phyloP scores from a whole-genome alignment of 2,329 filamentous ascomycete species.

The Emergomyces orientalis region DNA sequence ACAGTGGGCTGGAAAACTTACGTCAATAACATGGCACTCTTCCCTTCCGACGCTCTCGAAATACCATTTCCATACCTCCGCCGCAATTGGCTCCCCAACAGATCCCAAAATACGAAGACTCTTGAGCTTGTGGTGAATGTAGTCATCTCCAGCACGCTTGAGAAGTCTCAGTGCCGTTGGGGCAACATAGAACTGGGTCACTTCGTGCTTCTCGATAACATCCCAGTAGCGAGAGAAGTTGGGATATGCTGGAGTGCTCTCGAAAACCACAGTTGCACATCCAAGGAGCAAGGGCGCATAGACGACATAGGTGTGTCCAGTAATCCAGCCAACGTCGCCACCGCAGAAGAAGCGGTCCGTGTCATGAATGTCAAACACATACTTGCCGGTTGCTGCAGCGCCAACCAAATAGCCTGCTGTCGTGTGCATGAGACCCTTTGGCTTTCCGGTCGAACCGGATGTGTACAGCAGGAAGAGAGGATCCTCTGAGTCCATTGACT shows the following conservation, averaged over 20 bases:
- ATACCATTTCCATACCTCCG: conserved; percentile 99
- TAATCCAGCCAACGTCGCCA: conserved; percentile 98
- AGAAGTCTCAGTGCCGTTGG: conserved; percentile 86
- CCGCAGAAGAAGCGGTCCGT: conserved; percentile 94
- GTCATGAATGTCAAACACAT: conserved; percentile 96
- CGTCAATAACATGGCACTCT: conserved; percentile 86
- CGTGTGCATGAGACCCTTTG: conserved; percentile 97
- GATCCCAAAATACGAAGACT: conserved; percentile 83
- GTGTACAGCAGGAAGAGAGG: conserved; percentile 97
- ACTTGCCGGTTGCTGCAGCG: conserved; percentile 88
- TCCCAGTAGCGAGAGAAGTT: conserved; percentile 99
- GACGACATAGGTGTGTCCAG: conserved; percentile 95
- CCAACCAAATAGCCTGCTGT: conserved; percentile 92
- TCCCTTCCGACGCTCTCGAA: conserved; percentile 90
- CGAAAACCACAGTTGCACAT: conserved; percentile 91
- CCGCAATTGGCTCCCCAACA: conserved; percentile 93
- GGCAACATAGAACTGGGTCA: conserved; percentile 97
- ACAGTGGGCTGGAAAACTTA: conserved; percentile 45
- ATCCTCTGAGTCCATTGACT: conserved; percentile 85
- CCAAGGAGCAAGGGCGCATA: conserved; percentile 90
- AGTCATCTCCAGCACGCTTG: conserved; percentile 90
- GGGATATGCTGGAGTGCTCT: conserved; percentile 94
- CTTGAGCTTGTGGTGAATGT: conserved; percentile 83
- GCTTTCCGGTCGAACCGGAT: conserved; percentile 94
- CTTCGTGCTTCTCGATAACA: conserved; percentile 86